A percentile compares a stretch with the other conserved stretches of the same genome.
Evolutionary conservation across 352 stramenopile genomes (phyloP).

Genomic region (Phytophthora aleatoria): DNA sequence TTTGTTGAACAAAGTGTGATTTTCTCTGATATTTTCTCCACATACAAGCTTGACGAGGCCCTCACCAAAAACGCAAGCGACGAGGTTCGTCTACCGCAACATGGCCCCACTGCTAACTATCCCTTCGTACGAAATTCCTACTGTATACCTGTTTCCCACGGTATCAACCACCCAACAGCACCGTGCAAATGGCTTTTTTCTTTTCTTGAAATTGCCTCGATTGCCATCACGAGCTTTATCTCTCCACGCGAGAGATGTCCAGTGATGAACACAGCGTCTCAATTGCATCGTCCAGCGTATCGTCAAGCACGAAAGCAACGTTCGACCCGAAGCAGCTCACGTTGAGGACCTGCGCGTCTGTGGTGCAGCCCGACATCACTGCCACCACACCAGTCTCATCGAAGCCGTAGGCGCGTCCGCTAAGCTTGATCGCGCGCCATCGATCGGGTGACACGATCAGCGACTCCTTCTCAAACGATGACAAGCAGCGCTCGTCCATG

Average conservation of each 20-base stretch:
- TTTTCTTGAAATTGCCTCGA: background rate
- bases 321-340: constrained; percentile 88
- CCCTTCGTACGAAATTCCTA: constrained; percentile 18
- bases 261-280: constrained; percentile 68
- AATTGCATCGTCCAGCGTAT: constrained; percentile 75
- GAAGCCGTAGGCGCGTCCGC: constrained; percentile 80
- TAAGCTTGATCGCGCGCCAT: constrained; percentile 87
- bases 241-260: constrained; percentile 70
- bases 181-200: constrained; percentile 14
- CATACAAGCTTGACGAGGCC: background rate
- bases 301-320: constrained; percentile 82
- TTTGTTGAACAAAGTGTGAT: constrained; percentile 43
- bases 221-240: constrained; percentile 29
- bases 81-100: constrained; percentile 15
- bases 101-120: constrained; percentile 14
- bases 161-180: constrained; percentile 15
- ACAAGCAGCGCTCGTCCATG: constrained; percentile 68
- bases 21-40: constrained; percentile 28
- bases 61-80: constrained; percentile 21
- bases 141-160: constrained; percentile 27
- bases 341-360: constrained; percentile 85
- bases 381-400: constrained; percentile 88
- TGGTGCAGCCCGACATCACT: constrained; percentile 83
- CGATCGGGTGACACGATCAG: constrained; percentile 85
- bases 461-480: constrained; percentile 71